Evolutionary conservation across 2,329 filamentous ascomycete species (phyloP).

Genomic region (Cordyceps javanica): DNA sequence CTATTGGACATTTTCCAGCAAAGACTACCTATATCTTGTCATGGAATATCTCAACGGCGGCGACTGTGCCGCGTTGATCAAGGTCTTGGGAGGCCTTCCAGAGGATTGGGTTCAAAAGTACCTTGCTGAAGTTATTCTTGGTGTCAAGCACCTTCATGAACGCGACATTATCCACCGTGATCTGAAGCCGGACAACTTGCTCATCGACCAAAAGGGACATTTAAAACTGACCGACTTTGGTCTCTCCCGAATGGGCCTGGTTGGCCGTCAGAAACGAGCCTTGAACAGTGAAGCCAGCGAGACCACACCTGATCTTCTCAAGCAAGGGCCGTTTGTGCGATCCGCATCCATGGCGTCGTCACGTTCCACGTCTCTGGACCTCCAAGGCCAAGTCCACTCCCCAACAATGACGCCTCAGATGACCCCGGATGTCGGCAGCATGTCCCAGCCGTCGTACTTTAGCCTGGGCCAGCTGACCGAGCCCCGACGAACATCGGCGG

Average conservation of each 20-base stretch:
- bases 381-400: slow-evolving; percentile 66
- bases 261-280: slow-evolving; percentile 92
- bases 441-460: slow-evolving; percentile 92
- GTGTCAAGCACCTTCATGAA: slow-evolving; percentile 90
- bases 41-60: slow-evolving; percentile 99
- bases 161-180: slow-evolving; percentile 95
- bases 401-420: slow-evolving; percentile 81
- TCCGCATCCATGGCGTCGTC: slow-evolving; percentile 84
- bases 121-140: slow-evolving; percentile 90
- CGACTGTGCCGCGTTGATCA: slow-evolving; percentile 94
- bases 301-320: slow-evolving; percentile 84
- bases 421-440: slow-evolving; percentile 59
- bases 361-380: slow-evolving; percentile 86
- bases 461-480: slow-evolving; percentile 60
- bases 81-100: slow-evolving; percentile 81
- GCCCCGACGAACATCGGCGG: slow-evolving; percentile 60
- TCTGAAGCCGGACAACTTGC: slow-evolving; percentile 90
- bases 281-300: slow-evolving; percentile 71
- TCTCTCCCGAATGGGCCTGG: slow-evolving; percentile 91
- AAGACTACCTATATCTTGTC: slow-evolving; percentile 95
- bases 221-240: slow-evolving; percentile 97
- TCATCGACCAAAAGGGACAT: slow-evolving; percentile 96
- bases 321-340: slow-evolving; percentile 83
- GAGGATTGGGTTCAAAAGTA: slow-evolving; percentile 99
- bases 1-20: slow-evolving; percentile 99